Evolutionary conservation across 257 asterid genomes (phyloP), one percentile per base, ranked within the genome.

Genomic region (Nicotiana benthamiana): DNA sequence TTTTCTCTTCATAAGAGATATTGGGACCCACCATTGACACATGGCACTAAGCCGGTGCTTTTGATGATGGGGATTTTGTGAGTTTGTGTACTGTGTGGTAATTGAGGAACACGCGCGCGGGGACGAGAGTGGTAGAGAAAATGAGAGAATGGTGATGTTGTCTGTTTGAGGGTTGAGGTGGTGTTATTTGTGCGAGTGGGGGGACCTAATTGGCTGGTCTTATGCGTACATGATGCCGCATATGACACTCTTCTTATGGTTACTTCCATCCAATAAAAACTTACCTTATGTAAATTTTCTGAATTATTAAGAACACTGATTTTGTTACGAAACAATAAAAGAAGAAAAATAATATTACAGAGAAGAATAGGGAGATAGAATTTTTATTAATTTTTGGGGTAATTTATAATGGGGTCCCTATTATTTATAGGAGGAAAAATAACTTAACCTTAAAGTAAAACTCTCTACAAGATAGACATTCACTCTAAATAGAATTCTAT

Each of bases 131-230:
- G 81, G 81, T 4, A 48, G 10, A 74, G 43, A 24, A 51, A 26
- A 4, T 48, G 9, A 6, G 6, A 57, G 81, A 77, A 78, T 78
- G 59, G 74, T 32, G 81, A 60, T 78, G 81, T 77, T 77, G 74
- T 78, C 46, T 78, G 60, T 78, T 78, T 78, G 81, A 78, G 81
- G 40, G 53, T 77, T 56, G n/a, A 32, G 40, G 76, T 32, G 54
- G 63, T 4, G 30, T 64, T 62, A n/a, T 61, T 3, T 61, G 67
- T 6, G 20, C 20, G 51, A 36, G 81, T 59, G 75, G 81, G 75
- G 81, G 74, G 81, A 78, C 81, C 62, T 48, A 74, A 51, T 51
- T 51, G 26, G 79, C 43, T 26, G 59, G 79, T 74, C 8, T 74
- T 74, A 48, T 74, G 61, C 62, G n/a, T 9, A 46, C 62, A 24